Evolutionary conservation across 768 basidiomycete genomes (phyloP).

Genomic region (Boletus coccyginus): DNA sequence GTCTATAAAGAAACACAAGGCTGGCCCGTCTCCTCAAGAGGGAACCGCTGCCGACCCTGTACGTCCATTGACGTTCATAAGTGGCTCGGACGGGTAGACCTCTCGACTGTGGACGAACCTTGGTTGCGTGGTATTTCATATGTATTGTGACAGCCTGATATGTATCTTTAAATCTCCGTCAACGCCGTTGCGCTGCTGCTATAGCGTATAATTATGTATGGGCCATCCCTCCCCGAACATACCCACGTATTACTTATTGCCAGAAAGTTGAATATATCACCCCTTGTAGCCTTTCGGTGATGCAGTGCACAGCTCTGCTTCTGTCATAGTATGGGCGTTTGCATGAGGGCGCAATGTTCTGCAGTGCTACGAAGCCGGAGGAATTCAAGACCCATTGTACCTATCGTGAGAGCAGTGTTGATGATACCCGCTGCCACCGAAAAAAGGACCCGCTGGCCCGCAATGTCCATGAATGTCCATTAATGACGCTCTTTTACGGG

Average conservation of each 20-base stretch:
- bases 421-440: not conserved
- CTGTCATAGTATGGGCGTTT: not conserved
- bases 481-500: not conserved
- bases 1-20: slow-evolving; percentile 44
- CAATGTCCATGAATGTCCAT: not conserved
- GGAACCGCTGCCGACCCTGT: slow-evolving; percentile 23
- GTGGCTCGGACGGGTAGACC: slow-evolving; percentile 26
- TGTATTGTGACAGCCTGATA: slow-evolving; percentile 19
- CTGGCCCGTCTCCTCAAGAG: slow-evolving; percentile 29
- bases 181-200: slow-evolving; percentile 3
- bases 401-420: slow-evolving; percentile 3
- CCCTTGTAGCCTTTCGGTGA: slow-evolving; percentile 20
- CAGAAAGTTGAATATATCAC: slow-evolving; percentile 11
- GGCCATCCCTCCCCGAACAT: slow-evolving; percentile 7
- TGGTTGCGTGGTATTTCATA: slow-evolving; percentile 17
- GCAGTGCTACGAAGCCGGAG: not conserved
- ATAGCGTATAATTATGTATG: slow-evolving; percentile 19
- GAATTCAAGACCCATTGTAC: not conserved
- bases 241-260: slow-evolving; percentile 9
- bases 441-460: not conserved
- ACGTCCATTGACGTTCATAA: slow-evolving; percentile 33
- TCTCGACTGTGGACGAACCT: not conserved
- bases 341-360: not conserved
- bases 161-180: slow-evolving; percentile 25
- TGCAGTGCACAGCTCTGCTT: not conserved